Evolutionary conservation across 306 rosid genomes (phyloP).

Genomic region (Corylus avellana): DNA sequence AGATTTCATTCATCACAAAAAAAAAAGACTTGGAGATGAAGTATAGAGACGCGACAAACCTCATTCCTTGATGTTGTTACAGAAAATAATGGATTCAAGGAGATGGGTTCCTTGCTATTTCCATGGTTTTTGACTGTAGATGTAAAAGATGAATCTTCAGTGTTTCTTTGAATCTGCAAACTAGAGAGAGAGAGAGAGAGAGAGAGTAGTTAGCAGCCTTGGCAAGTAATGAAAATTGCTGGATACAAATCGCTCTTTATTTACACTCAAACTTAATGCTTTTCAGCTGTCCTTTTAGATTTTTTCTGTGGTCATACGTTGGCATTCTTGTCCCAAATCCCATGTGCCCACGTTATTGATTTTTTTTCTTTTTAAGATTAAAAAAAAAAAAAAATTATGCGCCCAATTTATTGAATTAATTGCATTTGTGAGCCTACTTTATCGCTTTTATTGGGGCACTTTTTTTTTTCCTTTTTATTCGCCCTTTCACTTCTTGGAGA

Average conservation of each 20-base stretch:
- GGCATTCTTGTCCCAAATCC: not conserved
- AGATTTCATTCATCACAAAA: no score
- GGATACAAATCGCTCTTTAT: not conserved
- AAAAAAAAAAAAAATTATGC: no score
- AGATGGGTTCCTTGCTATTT: not conserved
- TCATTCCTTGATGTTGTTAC: slow-evolving; percentile 1
- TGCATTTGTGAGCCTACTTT: not conserved
- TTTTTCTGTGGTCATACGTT: not conserved
- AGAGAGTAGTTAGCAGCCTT: not conserved
- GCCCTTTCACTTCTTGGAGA: not conserved
- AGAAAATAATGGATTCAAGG: slow-evolving; percentile 5
- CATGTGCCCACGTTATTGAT: not conserved
- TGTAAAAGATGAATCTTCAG: not conserved
- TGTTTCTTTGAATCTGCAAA: not conserved
- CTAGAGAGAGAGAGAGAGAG: not conserved
- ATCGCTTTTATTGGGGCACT: no score
- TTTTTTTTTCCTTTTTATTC: no score
- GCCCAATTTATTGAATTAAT: not conserved
- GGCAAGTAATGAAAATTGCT: not conserved
- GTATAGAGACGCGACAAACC: slow-evolving; percentile 6
- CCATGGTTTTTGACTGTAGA: not conserved
- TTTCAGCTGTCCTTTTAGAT: not conserved
- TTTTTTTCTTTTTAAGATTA: no score
- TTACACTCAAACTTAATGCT: not conserved
- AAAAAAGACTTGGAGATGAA: not conserved